phyloP scores from a whole-genome alignment of 805 yeast genomes.

The Grigorovia humatica region DNA sequence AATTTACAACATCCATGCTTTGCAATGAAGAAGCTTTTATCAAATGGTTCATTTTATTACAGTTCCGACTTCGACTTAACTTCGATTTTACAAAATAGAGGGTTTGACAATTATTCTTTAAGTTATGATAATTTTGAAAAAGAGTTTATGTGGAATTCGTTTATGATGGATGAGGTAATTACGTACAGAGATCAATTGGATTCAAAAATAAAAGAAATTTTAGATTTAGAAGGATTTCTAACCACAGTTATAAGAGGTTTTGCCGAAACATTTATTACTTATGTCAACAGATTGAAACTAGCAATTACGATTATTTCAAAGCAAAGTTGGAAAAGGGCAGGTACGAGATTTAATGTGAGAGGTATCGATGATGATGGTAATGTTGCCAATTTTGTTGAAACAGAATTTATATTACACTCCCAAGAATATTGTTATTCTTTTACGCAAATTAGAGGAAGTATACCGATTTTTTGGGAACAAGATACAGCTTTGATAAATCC shows the following conservation, averaged over 20 bases:
- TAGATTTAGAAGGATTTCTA: conserved; percentile 71
- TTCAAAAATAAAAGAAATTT: conserved; percentile 39
- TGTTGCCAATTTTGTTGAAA: conserved; percentile 92
- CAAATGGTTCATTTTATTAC: conserved; percentile 86
- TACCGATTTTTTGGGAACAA: conserved; percentile 97
- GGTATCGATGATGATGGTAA: conserved; percentile 93
- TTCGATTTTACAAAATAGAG: conserved; percentile 68
- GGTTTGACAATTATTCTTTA: conserved; percentile 37
- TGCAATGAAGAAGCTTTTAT: conserved; percentile 63
- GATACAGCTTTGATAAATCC: conserved; percentile 82
- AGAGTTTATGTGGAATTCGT: conserved; percentile 95
- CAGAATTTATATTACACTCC: conserved; percentile 67
- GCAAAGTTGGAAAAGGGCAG: conserved; percentile 94
- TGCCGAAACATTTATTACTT: conserved; percentile 59
- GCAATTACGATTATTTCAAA: conserved; percentile 74
- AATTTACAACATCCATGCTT: conserved; percentile 63
- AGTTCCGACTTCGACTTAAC: conserved; percentile 90
- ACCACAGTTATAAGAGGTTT: conserved; percentile 93
- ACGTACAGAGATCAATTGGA: conserved; percentile 63
- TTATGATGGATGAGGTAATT: conserved; percentile 74
- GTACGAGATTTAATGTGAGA: conserved; percentile 85
- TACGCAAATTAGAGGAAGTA: conserved; percentile 84
- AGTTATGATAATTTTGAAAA: conserved; percentile 54
- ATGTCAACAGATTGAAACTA: conserved; percentile 30
- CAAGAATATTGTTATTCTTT: conserved; percentile 54